Conservation (phyloP, 352 stramenopile species). For the Globisporangium spinosum region DNA sequence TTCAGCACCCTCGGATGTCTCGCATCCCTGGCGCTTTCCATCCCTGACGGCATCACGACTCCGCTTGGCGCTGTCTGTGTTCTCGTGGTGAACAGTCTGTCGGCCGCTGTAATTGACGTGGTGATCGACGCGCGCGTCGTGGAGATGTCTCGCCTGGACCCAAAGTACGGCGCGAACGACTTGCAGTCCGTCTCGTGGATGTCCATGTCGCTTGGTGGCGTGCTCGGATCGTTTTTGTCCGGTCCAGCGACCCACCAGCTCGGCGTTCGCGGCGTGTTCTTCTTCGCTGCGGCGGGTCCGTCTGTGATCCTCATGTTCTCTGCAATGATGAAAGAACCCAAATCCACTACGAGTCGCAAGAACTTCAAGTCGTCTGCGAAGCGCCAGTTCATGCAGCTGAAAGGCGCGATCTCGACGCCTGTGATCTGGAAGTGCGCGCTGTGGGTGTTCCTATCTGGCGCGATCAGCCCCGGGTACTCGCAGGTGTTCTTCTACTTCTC, state of each 20-base stretch:
- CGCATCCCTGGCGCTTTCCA: conserved; percentile 54
- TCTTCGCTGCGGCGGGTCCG: conserved; percentile 87
- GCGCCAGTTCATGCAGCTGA: conserved; percentile 58
- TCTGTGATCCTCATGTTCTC: conserved; percentile 89
- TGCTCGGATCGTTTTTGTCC: conserved; percentile 92
- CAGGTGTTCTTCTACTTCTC: conserved; percentile 96
- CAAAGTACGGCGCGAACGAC: conserved; percentile 87
- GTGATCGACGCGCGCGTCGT: conserved; percentile 96
- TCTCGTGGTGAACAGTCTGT: conserved; percentile 81
- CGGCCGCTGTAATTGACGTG: conserved; percentile 93
- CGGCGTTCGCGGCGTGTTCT: conserved; percentile 91
- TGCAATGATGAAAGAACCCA: conserved; percentile 85
- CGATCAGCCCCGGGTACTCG: conserved; percentile 91
- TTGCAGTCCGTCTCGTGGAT: conserved; percentile 95
- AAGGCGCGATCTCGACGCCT: conserved; percentile 75
- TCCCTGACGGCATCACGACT: conserved; percentile 54
- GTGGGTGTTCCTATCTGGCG: conserved; percentile 94
- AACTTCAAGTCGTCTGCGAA: conserved; percentile 54
- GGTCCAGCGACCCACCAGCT: conserved; percentile 89
- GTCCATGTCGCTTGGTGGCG: conserved; percentile 88
- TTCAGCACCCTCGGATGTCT: conserved; percentile 66
- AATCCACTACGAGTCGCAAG: conserved; percentile 35
- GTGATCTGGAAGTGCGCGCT: conserved; percentile 95
- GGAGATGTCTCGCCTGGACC: conserved; percentile 88
- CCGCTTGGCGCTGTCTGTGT: conserved; percentile 50